Evolutionary conservation across 768 basidiomycete species (phyloP), one percentile per base, ranked within the genome.

Genomic region (Pluteus cervinus): DNA sequence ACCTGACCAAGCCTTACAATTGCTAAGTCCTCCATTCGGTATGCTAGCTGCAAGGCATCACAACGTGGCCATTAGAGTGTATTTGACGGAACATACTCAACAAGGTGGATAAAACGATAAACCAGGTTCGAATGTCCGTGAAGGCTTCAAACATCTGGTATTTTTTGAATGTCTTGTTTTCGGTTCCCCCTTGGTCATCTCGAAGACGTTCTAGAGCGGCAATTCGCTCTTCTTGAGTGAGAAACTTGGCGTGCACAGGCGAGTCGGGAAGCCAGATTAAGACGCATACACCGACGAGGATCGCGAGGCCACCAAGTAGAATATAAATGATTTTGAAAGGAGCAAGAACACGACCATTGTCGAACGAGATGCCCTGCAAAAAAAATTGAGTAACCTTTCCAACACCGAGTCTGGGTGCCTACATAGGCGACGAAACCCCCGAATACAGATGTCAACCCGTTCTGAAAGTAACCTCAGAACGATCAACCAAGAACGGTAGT

Each of bases 391-490:
- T 28, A 14, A 28, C 14, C 9, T 28, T 28, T 9, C 14, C 26
- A 28, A 28, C 14, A 9, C 9, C 14, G 26, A 9, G 14, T 28
- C 9, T 28, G 9, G 26, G 14, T 9, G 14, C 65, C 40, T 34
- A 73, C 75, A 49, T 76, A 82, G 38, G 79, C 78, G 26, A 79
- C 68, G 36, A 79, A 77, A 3, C 78, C 78, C 15, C 80, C 79
- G 52, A 75, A 80, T 8, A 75, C 60, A 41, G 66, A 67, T 0
- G 78, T 79, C 4, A 79, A 56, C 23, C 74, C 74, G 36, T 78
- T 80, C 76, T 79, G 44, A 30, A 35, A 6, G 12, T 40, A 4
- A 23, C 10, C 9, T 7, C 33, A 25, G 28, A 23, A 36, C 24
- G 22, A 18, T 10, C 30, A 29, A 20, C 6, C 15, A 22, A 18